These are phyloP conservation scores for Ogataea neopini DNA, from an alignment of 805 yeast species.

Conservation along the genomic window DNA sequence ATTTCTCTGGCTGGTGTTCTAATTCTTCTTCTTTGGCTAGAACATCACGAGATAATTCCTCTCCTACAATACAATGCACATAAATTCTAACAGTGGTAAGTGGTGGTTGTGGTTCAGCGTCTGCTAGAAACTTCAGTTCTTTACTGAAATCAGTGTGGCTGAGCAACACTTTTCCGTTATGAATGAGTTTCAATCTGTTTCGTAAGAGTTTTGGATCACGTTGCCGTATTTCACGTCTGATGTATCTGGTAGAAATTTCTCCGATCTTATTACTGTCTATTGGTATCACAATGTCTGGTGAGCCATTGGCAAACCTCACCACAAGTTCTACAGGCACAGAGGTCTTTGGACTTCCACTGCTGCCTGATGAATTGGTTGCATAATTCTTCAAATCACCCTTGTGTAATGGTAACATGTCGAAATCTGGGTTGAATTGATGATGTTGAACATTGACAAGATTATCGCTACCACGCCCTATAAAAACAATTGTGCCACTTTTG, in stretches of 20 bases:
- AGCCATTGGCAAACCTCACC: slow-evolving; percentile 48
- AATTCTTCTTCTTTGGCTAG: slow-evolving; percentile 58
- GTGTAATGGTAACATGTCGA: neutral
- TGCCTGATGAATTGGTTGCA: neutral
- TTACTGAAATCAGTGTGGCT: slow-evolving; percentile 54
- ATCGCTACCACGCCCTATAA: neutral
- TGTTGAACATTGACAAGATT: neutral
- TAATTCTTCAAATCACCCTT: slow-evolving; percentile 4
- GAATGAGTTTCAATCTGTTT: slow-evolving; percentile 62
- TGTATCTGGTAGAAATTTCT: slow-evolving; percentile 38
- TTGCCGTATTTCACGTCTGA: slow-evolving; percentile 46
- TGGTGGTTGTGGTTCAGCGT: slow-evolving; percentile 17
- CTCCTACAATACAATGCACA: slow-evolving; percentile 81
- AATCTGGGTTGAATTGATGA: neutral
- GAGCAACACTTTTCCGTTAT: slow-evolving; percentile 65
- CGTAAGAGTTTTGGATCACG: slow-evolving; percentile 31
- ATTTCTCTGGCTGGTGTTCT: slow-evolving; percentile 53
- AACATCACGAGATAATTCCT: slow-evolving; percentile 53
- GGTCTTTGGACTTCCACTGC: neutral
- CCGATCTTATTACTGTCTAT: slow-evolving; percentile 25
- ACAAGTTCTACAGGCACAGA: slow-evolving; percentile 25
- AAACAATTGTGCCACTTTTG: neutral
- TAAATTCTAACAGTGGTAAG: slow-evolving; percentile 42
- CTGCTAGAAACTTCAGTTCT: slow-evolving; percentile 41
- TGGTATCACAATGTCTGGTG: slow-evolving; percentile 43